A percentile compares a stretch with the other conserved stretches of the same genome.
Conservation (phyloP, 1,139 yeast species). For the Wickerhamiella infanticola region DNA sequence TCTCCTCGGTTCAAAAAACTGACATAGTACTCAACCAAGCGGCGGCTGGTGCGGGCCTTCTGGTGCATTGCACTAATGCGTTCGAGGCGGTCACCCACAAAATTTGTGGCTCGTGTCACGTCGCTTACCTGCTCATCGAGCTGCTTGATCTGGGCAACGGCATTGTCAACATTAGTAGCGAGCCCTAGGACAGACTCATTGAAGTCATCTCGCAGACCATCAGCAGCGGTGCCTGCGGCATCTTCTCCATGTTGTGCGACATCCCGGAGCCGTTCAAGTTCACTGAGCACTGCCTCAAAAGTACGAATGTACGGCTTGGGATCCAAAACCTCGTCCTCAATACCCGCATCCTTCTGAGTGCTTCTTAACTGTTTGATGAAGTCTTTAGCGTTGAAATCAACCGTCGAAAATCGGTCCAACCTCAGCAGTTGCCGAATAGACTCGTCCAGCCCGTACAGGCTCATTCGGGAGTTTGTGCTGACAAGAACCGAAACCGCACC, state of each 20-base stretch:
- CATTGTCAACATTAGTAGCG: constrained; percentile 32
- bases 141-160: constrained; percentile 35
- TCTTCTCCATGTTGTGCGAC: constrained; percentile 38
- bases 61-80: constrained; percentile 65
- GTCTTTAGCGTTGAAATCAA: constrained; percentile 56
- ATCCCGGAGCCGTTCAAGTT: constrained; percentile 42
- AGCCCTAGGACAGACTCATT: constrained; percentile 48
- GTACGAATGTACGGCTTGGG: constrained; percentile 93
- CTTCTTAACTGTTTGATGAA: constrained; percentile 65
- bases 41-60: constrained; percentile 56
- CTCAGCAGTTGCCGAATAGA: constrained; percentile 51
- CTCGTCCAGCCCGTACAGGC: constrained; percentile 49
- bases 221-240: constrained; percentile 40
- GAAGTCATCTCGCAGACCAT: constrained; percentile 50
- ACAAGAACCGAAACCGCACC: too few species aligned
- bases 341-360: constrained; percentile 23
- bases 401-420: constrained; percentile 55
- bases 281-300: constrained; percentile 71
- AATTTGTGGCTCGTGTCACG: constrained; percentile 43
- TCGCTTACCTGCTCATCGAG: constrained; percentile 42
- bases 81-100: constrained; percentile 59
- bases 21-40: constrained; percentile 62
- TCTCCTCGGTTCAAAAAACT: constrained; percentile 48
- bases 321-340: constrained; percentile 30
- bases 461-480: constrained; percentile 11